Conservation (phyloP, 2,329 filamentous ascomycete species). For the Leptographium radiaticola region DNA sequence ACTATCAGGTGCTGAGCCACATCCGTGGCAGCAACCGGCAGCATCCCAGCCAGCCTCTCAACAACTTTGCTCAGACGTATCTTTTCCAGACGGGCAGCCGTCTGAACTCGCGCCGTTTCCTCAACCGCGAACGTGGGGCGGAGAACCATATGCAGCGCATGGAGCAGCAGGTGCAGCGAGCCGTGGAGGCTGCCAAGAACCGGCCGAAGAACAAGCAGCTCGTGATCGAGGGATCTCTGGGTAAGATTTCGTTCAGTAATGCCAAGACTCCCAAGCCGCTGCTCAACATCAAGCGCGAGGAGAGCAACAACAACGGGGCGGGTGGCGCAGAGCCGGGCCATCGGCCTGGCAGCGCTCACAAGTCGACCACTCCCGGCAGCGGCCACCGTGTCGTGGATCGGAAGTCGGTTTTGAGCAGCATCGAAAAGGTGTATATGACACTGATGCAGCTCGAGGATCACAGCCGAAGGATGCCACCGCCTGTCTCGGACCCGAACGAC, state of each 20-base stretch:
- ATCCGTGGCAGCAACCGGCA: conserved; percentile 83
- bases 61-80: conserved; percentile 96
- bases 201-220: conserved; percentile 97
- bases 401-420: conserved; percentile 72
- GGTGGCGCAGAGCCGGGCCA: conserved; percentile 33
- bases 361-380: conserved; percentile 11
- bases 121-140: conserved; percentile 54
- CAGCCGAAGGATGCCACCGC: conserved; percentile 61
- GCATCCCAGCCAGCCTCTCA: conserved; percentile 83
- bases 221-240: conserved; percentile 88
- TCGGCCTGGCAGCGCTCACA: conserved; percentile 36
- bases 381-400: conserved; percentile 50
- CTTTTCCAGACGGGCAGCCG: conserved; percentile 87
- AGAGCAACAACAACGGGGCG: conserved; percentile 31
- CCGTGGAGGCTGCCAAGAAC: conserved; percentile 92
- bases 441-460: conserved; percentile 94
- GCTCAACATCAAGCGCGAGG: conserved; percentile 84
- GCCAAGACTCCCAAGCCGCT: conserved; percentile 92
- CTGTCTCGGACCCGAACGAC: conserved; percentile 48
- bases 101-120: conserved; percentile 59
- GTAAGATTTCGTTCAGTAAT: conserved; percentile 98
- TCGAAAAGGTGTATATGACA: conserved; percentile 76
- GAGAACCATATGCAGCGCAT: conserved; percentile 98
- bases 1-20: conserved; percentile 94
- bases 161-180: conserved; percentile 97